Percentiles rank a stretch among this genome's conserved stretches.
Evolutionary conservation across 495 filamentous ascomycete genomes (phyloP).

Genomic region (Hyaloscypha bicolor): DNA sequence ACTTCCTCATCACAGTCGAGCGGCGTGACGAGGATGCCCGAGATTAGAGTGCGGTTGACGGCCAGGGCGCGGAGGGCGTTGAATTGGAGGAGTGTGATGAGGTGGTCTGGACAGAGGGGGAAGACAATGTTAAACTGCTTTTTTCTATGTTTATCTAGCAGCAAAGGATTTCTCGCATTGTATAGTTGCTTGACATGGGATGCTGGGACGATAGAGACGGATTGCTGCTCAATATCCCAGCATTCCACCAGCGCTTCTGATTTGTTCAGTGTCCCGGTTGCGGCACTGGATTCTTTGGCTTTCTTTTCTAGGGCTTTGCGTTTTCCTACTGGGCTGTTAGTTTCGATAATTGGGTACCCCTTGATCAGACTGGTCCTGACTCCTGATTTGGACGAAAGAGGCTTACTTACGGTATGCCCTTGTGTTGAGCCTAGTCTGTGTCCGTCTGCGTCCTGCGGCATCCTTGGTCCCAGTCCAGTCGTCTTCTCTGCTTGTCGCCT

Average conservation of each 20-base stretch:
- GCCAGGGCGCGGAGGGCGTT: constrained; percentile 45
- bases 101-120: constrained; percentile 47
- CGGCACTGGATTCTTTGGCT: constrained; percentile 33
- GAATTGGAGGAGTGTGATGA: constrained; percentile 51
- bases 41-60: constrained; percentile 43
- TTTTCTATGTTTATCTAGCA: constrained; percentile 32
- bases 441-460: constrained; percentile 35
- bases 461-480: constrained; percentile 48
- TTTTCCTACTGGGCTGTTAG: constrained; percentile 39
- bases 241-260: constrained; percentile 42
- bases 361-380: constrained; percentile 23
- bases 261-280: constrained; percentile 29
- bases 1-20: constrained; percentile 38
- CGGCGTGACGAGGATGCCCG: constrained; percentile 36
- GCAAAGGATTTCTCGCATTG: constrained; percentile 38
- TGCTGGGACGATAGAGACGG: constrained; percentile 37
- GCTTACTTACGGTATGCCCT: constrained; percentile 46
- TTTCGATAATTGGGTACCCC: constrained; percentile 27
- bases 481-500: constrained; percentile 43
- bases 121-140: constrained; percentile 38
- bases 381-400: constrained; percentile 28
- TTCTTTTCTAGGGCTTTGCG: constrained; percentile 41
- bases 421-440: constrained; percentile 44
- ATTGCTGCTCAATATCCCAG: constrained; percentile 42
- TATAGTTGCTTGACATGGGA: constrained; percentile 44